Evolutionary conservation across 1,139 yeast genomes (phyloP), one percentile per base, ranked within the genome.

Genomic region (Pichia terricola): DNA sequence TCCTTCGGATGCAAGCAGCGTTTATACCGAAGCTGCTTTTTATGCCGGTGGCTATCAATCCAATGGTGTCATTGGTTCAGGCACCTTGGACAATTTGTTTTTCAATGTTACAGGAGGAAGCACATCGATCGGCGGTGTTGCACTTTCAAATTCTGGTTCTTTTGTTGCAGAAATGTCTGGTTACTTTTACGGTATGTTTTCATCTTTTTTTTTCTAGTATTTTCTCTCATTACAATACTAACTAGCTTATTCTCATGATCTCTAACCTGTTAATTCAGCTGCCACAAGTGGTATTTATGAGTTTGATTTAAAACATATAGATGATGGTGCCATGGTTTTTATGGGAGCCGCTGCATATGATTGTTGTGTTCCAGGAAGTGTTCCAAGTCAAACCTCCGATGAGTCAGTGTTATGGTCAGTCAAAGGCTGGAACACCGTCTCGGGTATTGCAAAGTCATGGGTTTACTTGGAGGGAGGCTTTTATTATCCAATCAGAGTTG

Each of bases 271-370:
- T 41, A 25, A 5, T 37, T 28, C 28, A 45, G 51, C 64, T 7
- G 38, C 39, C 2, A 35, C 35, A n/a, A 42, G 54, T 22, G 66
- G 66, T 44, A 35, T 49, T 4, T 60, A 60, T 39, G 48, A 49
- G 3, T 51, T 61, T 27, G 28, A 43, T 3, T 28, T 58, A 4
- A 34, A 37, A 16, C 25, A 40, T 2, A 50, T 52, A 31, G 65
- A 62, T 48, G 63, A 62, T 45, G 50, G 55, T 30, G 58, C 52
- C 2, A 47, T 51, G 45, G 45, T 60, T 3, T 49, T 49, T 31
- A 38, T 61, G 35, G 64, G 63, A 32, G 41, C 37, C 26, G 51
- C 47, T 35, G 64, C 61, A 1, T 58, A 61, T 35, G 53, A 44
- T 26, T 62, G 66, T 48, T 62, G 65, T 47, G 1, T 41, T 45